A percentile compares a stretch with the other conserved stretches of the same genome.
Conservation (phyloP, 495 filamentous ascomycete genomes). For the Talaromyces wortmannii region DNA sequence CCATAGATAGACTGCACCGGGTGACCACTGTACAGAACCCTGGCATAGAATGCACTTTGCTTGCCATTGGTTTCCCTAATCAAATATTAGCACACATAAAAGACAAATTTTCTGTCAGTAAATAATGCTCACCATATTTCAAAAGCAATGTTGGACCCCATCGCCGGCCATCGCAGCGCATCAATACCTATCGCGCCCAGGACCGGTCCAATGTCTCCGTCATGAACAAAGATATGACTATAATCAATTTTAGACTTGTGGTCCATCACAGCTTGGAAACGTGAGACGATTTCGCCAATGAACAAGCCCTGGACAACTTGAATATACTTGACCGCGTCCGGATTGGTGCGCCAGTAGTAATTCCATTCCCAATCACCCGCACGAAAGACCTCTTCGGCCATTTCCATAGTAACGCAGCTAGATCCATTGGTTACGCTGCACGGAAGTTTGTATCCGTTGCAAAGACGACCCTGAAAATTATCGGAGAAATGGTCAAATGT, state of each 20-base stretch:
- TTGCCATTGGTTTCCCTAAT: slow-evolving; percentile 16
- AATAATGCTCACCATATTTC: slow-evolving; percentile 21
- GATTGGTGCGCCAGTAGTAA: slow-evolving; percentile 34
- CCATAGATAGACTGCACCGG: slow-evolving; percentile 24
- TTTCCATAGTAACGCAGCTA: slow-evolving; percentile 21
- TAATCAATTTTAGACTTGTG: slow-evolving; percentile 17
- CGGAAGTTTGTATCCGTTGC: slow-evolving; percentile 32
- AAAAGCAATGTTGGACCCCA: slow-evolving; percentile 28
- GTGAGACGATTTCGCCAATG: slow-evolving; percentile 31
- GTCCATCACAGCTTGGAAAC: slow-evolving; percentile 21
- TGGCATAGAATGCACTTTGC: slow-evolving; percentile 16
- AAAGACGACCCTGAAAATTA: slow-evolving; percentile 37
- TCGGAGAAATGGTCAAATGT: slow-evolving; percentile 39
- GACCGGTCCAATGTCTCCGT: slow-evolving; percentile 25
- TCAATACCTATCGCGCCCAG: slow-evolving; percentile 23
- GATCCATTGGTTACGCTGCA: slow-evolving; percentile 23
- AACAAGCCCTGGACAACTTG: slow-evolving; percentile 33
- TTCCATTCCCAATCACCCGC: slow-evolving; percentile 42
- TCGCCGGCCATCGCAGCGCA: slow-evolving; percentile 25
- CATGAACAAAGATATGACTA: slow-evolving; percentile 27
- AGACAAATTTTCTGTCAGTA: neutral
- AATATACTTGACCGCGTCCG: slow-evolving; percentile 29
- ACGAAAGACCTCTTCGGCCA: slow-evolving; percentile 33
- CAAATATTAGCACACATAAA: neutral
- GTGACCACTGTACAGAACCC: slow-evolving; percentile 35